A percentile compares a stretch with the other conserved stretches of the same genome.
Evolutionary conservation across 345 rosid species (phyloP).

Genomic region (Litchi chinensis): DNA sequence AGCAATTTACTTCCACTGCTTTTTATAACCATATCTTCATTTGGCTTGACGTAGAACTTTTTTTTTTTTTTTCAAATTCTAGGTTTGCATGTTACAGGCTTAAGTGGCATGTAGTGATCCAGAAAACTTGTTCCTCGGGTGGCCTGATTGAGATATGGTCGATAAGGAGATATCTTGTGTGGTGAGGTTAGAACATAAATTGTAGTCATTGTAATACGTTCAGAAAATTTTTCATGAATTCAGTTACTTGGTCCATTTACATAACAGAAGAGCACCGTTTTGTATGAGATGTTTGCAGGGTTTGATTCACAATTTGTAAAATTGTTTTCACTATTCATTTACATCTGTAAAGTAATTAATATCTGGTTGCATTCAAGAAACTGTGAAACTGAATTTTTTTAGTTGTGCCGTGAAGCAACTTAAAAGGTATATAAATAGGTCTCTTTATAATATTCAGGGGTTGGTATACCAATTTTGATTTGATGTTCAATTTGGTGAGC

Average conservation of each 20-base stretch:
- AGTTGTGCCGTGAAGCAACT: neutral
- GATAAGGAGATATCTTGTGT: conserved; percentile 17
- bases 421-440: conserved; percentile 6
- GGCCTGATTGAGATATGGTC: conserved; percentile 13
- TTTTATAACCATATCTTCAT: neutral
- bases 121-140: conserved; percentile 10
- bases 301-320: conserved; percentile 27
- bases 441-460: neutral
- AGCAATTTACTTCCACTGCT: neutral
- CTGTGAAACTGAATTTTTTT: neutral
- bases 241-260: conserved; percentile 21
- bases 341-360: neutral
- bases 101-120: conserved; percentile 12
- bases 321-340: conserved; percentile 16
- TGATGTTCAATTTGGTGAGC: neutral
- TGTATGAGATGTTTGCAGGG: conserved; percentile 24
- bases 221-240: conserved; percentile 18
- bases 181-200: conserved; percentile 23
- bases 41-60: neutral
- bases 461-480: conserved; percentile 2
- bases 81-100: conserved; percentile 24
- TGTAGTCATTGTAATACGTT: conserved; percentile 29
- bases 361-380: conserved; percentile 9
- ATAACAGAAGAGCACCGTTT: conserved; percentile 19
- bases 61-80: neutral